Evolutionary conservation across 192 early-diverging fungal species (phyloP).

Genomic region (Mortierella claussenii): DNA sequence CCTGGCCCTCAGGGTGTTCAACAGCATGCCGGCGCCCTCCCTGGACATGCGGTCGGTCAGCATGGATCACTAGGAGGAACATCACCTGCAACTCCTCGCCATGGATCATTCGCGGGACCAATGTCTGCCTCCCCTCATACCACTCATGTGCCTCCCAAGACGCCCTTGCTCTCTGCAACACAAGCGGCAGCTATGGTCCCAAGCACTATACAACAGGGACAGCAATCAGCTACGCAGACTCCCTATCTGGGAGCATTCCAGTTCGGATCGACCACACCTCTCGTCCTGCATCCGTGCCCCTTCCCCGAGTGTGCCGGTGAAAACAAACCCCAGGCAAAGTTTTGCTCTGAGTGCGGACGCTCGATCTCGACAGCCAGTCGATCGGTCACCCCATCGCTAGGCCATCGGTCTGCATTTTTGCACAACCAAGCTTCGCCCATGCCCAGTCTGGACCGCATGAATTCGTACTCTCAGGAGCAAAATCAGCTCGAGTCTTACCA

Average conservation of each 20-base stretch:
- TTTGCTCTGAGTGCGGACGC: slow-evolving; percentile 70
- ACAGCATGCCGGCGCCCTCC: slow-evolving; percentile 19
- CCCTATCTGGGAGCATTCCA: slow-evolving; percentile 37
- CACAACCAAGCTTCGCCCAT: slow-evolving; percentile 11
- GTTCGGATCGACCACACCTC: slow-evolving; percentile 23
- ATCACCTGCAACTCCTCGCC: slow-evolving; percentile 17
- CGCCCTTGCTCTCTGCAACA: slow-evolving; percentile 35
- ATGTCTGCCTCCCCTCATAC: slow-evolving; percentile 26
- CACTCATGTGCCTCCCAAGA: slow-evolving; percentile 30
- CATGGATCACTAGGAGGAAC: slow-evolving; percentile 11
- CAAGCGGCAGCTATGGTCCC: slow-evolving; percentile 48
- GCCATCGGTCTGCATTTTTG: slow-evolving; percentile 21
- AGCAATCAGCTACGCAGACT: slow-evolving; percentile 28
- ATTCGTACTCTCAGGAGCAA: slow-evolving; percentile 31
- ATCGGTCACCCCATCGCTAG: slow-evolving; percentile 52
- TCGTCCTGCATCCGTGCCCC: slow-evolving; percentile 52
- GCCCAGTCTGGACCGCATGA: slow-evolving; percentile 40
- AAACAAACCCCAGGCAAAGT: slow-evolving; percentile 65
- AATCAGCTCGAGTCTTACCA: slow-evolving; percentile 5
- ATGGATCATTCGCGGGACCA: slow-evolving; percentile 18
- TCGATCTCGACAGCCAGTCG: slow-evolving; percentile 49
- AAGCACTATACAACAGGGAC: slow-evolving; percentile 20
- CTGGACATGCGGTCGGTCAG: slow-evolving; percentile 19
- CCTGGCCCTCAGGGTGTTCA: slow-evolving; percentile 2
- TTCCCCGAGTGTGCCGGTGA: slow-evolving; percentile 63